These are phyloP conservation scores for Pseudevernia furfuracea DNA, from an alignment of 495 filamentous ascomycete species.

Conservation along the genomic window DNA sequence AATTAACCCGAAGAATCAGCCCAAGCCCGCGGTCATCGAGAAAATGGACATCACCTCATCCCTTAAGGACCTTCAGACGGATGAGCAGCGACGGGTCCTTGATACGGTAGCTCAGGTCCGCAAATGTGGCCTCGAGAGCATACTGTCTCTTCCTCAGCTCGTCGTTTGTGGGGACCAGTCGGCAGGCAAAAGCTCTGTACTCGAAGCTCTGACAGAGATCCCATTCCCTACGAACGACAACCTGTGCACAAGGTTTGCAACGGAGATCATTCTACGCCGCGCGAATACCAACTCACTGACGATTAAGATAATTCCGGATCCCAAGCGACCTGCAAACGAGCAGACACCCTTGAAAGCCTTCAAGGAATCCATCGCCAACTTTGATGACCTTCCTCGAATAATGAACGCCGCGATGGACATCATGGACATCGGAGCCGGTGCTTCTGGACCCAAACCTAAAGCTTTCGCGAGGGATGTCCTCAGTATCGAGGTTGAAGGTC, in stretches of 20 bases:
- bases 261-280: constrained; percentile 49
- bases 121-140: constrained; percentile 29
- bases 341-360: constrained; percentile 21
- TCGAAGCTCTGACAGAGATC: constrained; percentile 65
- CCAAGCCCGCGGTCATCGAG: background rate
- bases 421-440: constrained; percentile 41
- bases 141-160: constrained; percentile 52
- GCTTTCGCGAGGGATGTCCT: constrained; percentile 57
- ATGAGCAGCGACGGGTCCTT: constrained; percentile 31
- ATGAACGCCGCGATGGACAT: constrained; percentile 41
- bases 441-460: constrained; percentile 15
- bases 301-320: constrained; percentile 31
- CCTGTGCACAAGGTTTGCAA: constrained; percentile 62
- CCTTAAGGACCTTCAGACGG: constrained; percentile 16
- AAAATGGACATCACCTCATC: constrained; percentile 15
- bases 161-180: constrained; percentile 70
- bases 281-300: constrained; percentile 16
- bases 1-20: background rate
- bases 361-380: constrained; percentile 19
- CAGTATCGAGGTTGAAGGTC: constrained; percentile 54
- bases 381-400: constrained; percentile 33
- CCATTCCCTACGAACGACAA: constrained; percentile 59
- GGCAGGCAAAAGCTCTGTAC: constrained; percentile 64
- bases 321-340: constrained; percentile 1
- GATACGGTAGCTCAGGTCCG: constrained; percentile 31